phyloP scores from a whole-genome alignment of 495 filamentous ascomycete species.

The Pseudotulostoma volvatum region DNA sequence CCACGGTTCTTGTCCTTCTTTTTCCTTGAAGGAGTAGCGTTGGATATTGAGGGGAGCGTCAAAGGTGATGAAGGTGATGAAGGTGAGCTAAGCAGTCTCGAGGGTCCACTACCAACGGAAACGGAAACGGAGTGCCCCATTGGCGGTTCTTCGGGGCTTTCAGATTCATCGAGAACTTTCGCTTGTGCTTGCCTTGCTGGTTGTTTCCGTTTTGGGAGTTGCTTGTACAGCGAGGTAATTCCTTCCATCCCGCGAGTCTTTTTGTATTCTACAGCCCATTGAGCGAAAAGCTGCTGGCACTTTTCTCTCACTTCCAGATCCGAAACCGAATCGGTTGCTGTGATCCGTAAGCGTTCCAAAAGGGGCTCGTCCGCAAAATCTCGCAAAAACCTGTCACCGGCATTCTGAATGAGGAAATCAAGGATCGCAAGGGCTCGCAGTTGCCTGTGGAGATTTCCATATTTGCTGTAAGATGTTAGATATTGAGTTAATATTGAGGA shows the following conservation, averaged over 20 bases:
- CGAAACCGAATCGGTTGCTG: conserved; percentile 68
- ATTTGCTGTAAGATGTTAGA: conserved; percentile 45
- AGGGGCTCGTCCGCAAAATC: conserved; percentile 82
- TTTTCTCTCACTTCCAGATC: conserved; percentile 76
- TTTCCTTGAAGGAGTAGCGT: conserved; percentile 11
- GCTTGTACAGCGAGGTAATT: conserved; percentile 66
- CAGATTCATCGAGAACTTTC: conserved; percentile 65
- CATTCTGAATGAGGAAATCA: conserved; percentile 89
- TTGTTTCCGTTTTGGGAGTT: conserved; percentile 50
- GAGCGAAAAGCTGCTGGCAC: conserved; percentile 66
- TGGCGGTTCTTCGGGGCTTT: conserved; percentile 42
- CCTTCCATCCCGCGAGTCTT: conserved; percentile 63
- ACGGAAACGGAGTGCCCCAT: conserved; percentile 31
- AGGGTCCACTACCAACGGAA: conserved; percentile 24
- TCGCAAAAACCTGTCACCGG: conserved; percentile 73
- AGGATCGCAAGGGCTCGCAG: conserved; percentile 79
- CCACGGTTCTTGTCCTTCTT: conserved; percentile 21
- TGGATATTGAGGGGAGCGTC: conserved; percentile 9
- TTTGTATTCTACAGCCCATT: conserved; percentile 78
- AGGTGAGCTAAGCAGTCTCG: conserved; percentile 20
- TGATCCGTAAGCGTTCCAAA: conserved; percentile 78
- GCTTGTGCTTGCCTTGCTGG: conserved; percentile 55
- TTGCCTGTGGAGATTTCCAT: conserved; percentile 83
- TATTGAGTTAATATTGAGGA: neutral
- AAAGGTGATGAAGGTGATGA: conserved; percentile 19